Evolutionary conservation across 768 basidiomycete species (phyloP).

Genomic region (Boletus sensibilis): DNA sequence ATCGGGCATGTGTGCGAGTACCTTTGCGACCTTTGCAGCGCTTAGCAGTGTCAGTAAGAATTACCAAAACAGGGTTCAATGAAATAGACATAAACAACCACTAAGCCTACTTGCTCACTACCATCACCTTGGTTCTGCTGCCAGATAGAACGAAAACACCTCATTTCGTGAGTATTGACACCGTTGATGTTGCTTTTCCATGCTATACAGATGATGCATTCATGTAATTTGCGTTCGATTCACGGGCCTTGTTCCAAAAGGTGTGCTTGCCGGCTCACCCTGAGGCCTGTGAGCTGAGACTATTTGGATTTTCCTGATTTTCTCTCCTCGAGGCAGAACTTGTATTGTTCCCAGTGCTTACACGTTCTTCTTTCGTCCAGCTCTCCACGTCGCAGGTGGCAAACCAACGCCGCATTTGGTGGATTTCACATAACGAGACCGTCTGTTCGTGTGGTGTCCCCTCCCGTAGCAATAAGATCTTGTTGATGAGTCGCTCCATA

Average conservation of each 20-base stretch:
- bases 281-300: slow-evolving; percentile 74
- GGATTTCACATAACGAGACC: slow-evolving; percentile 4
- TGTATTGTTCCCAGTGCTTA: slow-evolving; percentile 7
- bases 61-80: not conserved
- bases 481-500: slow-evolving; percentile 19
- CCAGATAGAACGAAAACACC: not conserved
- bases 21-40: not conserved
- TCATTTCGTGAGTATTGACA: slow-evolving; percentile 14
- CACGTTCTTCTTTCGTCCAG: not conserved
- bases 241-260: slow-evolving; percentile 63
- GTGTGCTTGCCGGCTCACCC: slow-evolving; percentile 71
- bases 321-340: not conserved
- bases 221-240: slow-evolving; percentile 91
- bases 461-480: slow-evolving; percentile 8
- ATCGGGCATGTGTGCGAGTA: slow-evolving; percentile 14
- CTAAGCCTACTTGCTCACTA: not conserved
- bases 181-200: not conserved
- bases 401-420: not conserved
- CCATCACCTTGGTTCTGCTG: not conserved
- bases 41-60: too few relatives aligned
- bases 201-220: slow-evolving; percentile 48
- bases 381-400: not conserved
- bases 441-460: slow-evolving; percentile 12
- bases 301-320: slow-evolving; percentile 51
- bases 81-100: slow-evolving; percentile 19